These are phyloP conservation scores for Mimosa bimucronata DNA, from an alignment of 306 rosid genomes.

Conservation along the genomic window DNA sequence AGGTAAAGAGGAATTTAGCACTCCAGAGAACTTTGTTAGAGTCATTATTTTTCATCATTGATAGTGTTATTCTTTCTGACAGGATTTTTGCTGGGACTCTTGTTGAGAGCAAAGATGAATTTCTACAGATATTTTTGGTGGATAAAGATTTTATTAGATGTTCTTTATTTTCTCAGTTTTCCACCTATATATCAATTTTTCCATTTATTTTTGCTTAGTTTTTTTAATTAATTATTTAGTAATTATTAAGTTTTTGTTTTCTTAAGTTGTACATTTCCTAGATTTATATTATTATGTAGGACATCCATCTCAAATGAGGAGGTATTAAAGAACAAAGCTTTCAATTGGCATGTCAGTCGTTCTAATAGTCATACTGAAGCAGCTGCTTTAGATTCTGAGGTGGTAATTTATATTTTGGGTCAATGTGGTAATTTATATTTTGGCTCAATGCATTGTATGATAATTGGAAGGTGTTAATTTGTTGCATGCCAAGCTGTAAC, in stretches of 20 bases:
- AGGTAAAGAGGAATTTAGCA: too few relatives aligned
- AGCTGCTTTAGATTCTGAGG: constrained; percentile 67
- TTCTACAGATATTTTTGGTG: constrained; percentile 60
- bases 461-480: constrained; percentile 12
- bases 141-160: constrained; percentile 69
- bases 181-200: neutral
- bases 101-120: constrained; percentile 77
- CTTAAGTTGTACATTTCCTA: constrained; percentile 7
- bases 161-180: neutral
- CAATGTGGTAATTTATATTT: constrained; percentile 26
- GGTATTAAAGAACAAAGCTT: constrained; percentile 54
- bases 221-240: neutral
- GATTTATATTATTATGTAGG: constrained; percentile 51
- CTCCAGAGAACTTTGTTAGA: too few relatives aligned
- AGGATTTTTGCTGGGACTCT: constrained; percentile 83
- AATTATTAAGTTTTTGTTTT: constrained; percentile 18
- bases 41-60: neutral
- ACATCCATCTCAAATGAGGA: constrained; percentile 59
- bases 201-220: too few relatives aligned
- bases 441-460: neutral
- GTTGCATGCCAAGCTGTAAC: neutral
- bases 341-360: constrained; percentile 40
- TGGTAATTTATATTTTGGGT: too few relatives aligned
- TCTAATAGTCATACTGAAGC: constrained; percentile 42
- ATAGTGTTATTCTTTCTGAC: constrained; percentile 36